phyloP scores from a whole-genome alignment of 805 yeast genomes.

The Kodamaea leandrae region DNA sequence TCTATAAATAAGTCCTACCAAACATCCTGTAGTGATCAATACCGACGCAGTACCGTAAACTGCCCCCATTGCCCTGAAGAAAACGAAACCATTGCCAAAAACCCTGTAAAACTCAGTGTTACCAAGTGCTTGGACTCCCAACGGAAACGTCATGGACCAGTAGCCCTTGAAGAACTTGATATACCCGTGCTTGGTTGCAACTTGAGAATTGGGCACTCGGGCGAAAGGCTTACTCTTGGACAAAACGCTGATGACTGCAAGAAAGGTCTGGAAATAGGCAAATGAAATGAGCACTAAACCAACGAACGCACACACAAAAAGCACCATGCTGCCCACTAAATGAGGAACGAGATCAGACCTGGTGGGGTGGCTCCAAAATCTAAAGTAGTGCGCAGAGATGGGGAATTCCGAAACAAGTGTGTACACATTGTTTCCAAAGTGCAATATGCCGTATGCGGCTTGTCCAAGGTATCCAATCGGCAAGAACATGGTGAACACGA shows the following conservation, averaged over 20 bases:
- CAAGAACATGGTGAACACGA: slow-evolving; percentile 63
- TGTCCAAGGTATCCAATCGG: slow-evolving; percentile 87
- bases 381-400: slow-evolving; percentile 5
- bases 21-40: slow-evolving; percentile 36
- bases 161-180: slow-evolving; percentile 21
- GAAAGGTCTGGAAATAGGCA: slow-evolving; percentile 52
- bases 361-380: slow-evolving; percentile 1
- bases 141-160: slow-evolving; percentile 93
- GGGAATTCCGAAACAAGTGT: slow-evolving; percentile 16
- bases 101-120: slow-evolving; percentile 45
- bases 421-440: slow-evolving; percentile 47
- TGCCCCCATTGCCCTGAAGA: slow-evolving; percentile 62
- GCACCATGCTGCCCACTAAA: slow-evolving; percentile 1
- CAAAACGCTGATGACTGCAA: slow-evolving; percentile 32
- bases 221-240: slow-evolving; percentile 45
- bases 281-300: slow-evolving; percentile 47
- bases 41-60: slow-evolving; percentile 57
- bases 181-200: slow-evolving; percentile 18
- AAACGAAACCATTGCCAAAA: slow-evolving; percentile 38
- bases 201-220: slow-evolving; percentile 22
- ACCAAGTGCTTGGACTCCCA: slow-evolving; percentile 70
- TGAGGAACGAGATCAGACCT: not conserved
- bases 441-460: slow-evolving; percentile 66
- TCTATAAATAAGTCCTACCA: slow-evolving; percentile 26
- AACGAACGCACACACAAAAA: slow-evolving; percentile 23